A percentile compares a stretch with the other conserved stretches of the same genome.
Conservation (phyloP, 1,284 basidiomycete species). For the Microbotryum saponariae region DNA sequence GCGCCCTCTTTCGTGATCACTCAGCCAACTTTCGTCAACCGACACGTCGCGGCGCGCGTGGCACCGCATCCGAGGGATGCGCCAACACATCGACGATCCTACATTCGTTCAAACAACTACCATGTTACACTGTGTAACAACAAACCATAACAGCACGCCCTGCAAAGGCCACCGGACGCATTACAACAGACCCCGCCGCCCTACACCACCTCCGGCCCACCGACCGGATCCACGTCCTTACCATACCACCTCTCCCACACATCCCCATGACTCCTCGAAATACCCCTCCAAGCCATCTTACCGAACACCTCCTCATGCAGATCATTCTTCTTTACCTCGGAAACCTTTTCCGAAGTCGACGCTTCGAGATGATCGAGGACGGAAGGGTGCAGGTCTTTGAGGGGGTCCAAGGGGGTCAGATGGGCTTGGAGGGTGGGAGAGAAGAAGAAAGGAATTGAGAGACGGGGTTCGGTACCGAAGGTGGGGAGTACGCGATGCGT, state of each 20-base stretch:
- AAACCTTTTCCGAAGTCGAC: neutral
- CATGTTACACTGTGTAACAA: too few relatives aligned
- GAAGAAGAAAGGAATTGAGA: conserved; percentile 30
- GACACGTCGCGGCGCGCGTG: too few relatives aligned
- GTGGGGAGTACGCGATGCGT: conserved; percentile 24
- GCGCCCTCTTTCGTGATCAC: too few relatives aligned
- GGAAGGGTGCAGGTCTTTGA: conserved; percentile 2
- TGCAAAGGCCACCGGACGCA: too few relatives aligned
- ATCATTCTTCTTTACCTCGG: conserved; percentile 12
- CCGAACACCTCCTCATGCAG: conserved; percentile 24
- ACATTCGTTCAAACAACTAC: too few relatives aligned
- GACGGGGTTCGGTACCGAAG: neutral
- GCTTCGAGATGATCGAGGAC: neutral
- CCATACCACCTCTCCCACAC: conserved; percentile 18
- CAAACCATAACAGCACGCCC: too few relatives aligned
- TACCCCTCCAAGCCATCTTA: conserved; percentile 19
- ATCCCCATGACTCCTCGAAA: conserved; percentile 15
- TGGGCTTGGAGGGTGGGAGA: conserved; percentile 8
- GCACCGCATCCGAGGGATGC: too few relatives aligned
- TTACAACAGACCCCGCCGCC: too few relatives aligned
- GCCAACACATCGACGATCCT: too few relatives aligned
- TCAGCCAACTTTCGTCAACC: too few relatives aligned
- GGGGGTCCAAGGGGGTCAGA: conserved; percentile 3
- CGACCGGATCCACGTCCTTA: conserved; percentile 10
- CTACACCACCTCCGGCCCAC: conserved; percentile 12